Evolutionary conservation across 331 rosid genomes (phyloP), one percentile per base, ranked within the genome.

Genomic region (Acacia pycnantha): DNA sequence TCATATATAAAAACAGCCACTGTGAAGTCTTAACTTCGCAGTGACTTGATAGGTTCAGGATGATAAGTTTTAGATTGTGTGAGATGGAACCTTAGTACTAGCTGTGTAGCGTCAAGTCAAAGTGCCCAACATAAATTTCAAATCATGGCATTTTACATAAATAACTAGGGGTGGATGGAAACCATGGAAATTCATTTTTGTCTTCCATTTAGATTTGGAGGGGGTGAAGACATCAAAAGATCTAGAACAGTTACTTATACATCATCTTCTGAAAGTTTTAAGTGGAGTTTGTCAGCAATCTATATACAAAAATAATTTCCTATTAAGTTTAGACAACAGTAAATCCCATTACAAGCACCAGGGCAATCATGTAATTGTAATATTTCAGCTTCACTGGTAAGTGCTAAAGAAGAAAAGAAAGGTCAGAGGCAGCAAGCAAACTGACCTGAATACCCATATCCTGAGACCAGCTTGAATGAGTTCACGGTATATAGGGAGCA

Each of bases 401-500:
- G 18, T 7, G 43, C 37, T 67, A 19, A 72, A 43, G 73, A 47
- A 37, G 37, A 86, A 40, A 82, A 64, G 51, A 53, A 41, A 62
- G 74, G 80, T 41, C 41, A 14, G 67, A 61, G 29, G 53, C 43
- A 40, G 74, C 12, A 31, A 13, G 74, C 53, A 69, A 37, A 44
- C 75, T 47, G 6, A 92, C 99, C 97, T 95, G 97, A 46, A 95
- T 50, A 92, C 95, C 97, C 98, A 95, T 85, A 95, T 89, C 84
- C 76, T 88, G 80, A 93, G 73, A 62, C 92, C 87, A 48, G 97
- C 97, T 76, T 73, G 86, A 77, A 95, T 91, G 72, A 95, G 97
- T 88, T 93, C 97, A 46, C 24, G 86, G 79, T 95, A 95, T 81
- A 92, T 93, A 40, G 99, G 98, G 84, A 93, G 98, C 98, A 95